These are phyloP conservation scores for Boletellus ananiceps DNA, from an alignment of 768 basidiomycete species.

Conservation along the genomic window DNA sequence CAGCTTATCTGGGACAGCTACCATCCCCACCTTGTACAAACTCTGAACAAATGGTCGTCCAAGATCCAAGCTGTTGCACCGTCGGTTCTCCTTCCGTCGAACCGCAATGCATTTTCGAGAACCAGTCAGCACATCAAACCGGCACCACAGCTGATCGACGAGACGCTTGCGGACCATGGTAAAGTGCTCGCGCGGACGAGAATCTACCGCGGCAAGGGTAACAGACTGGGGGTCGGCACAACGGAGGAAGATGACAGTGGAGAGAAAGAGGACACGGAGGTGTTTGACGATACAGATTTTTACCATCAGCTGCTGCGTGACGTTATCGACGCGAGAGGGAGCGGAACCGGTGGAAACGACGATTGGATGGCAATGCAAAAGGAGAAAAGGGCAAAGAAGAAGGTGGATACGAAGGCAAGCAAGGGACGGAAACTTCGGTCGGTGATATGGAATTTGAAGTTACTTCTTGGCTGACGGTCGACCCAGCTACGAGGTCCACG, in stretches of 20 bases:
- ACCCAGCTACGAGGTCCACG: conserved; percentile 85
- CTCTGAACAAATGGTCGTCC: conserved; percentile 89
- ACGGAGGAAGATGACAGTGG: conserved; percentile 33
- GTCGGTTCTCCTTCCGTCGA: conserved; percentile 64
- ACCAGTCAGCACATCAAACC: conserved; percentile 54
- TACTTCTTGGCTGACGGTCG: conserved; percentile 2
- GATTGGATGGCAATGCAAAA: conserved; percentile 66
- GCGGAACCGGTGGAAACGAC: conserved; percentile 41
- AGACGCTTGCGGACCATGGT: conserved; percentile 53
- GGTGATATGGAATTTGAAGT: conserved; percentile 19
- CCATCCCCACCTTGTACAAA: conserved; percentile 70
- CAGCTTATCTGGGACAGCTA: conserved; percentile 34
- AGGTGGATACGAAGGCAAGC: conserved; percentile 93
- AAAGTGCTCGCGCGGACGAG: conserved; percentile 65
- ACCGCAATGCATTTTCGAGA: conserved; percentile 65
- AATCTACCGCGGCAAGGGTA: conserved; percentile 45
- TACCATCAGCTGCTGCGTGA: conserved; percentile 91
- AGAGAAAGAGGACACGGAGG: conserved; percentile 39
- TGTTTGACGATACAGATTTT: conserved; percentile 89
- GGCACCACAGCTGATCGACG: conserved; percentile 74
- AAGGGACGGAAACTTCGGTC: conserved; percentile 91
- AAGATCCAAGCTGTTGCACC: conserved; percentile 94
- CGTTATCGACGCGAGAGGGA: conserved; percentile 69
- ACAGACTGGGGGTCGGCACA: conserved; percentile 36
- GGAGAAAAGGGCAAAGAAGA: conserved; percentile 72